phyloP scores from a whole-genome alignment of 306 rosid genomes.

The Malus asiatica region DNA sequence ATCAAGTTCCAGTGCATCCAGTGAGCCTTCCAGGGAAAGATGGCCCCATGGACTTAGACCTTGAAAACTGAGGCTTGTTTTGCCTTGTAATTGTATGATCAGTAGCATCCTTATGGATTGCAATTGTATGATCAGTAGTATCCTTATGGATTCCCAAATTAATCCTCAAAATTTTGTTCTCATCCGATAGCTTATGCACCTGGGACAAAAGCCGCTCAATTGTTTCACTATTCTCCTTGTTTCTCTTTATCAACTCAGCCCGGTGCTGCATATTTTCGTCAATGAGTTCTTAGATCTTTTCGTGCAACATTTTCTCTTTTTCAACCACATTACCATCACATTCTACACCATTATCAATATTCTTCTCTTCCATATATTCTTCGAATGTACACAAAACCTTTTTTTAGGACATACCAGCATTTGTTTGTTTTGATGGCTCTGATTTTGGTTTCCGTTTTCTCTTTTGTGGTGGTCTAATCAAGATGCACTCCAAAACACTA shows the following conservation, averaged over 20 bases:
- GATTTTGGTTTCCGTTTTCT: slow-evolving; percentile 9
- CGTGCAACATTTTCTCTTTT: slow-evolving; percentile 3
- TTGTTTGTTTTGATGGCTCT: slow-evolving; percentile 14
- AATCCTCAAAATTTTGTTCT: slow-evolving; percentile 12
- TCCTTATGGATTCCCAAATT: not conserved
- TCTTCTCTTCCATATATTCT: not conserved
- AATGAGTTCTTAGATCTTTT: slow-evolving; percentile 4
- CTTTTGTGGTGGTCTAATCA: slow-evolving; percentile 32
- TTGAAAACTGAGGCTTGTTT: not conserved
- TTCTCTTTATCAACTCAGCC: slow-evolving; percentile 22
- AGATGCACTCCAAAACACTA: slow-evolving; percentile 3
- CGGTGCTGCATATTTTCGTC: slow-evolving; percentile 16
- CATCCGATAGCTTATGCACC: slow-evolving; percentile 1
- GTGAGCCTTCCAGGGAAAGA: slow-evolving; percentile 18
- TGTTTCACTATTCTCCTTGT: slow-evolving; percentile 19
- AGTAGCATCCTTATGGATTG: too few relatives aligned
- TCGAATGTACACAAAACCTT: slow-evolving; percentile 14
- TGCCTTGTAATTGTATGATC: not conserved
- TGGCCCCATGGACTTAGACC: not conserved
- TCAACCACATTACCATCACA: not conserved
- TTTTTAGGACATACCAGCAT: slow-evolving; percentile 10
- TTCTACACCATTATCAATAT: not conserved
- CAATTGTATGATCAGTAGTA: not conserved
- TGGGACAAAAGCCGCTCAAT: slow-evolving; percentile 2
- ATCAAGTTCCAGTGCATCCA: slow-evolving; percentile 14